Conservation (phyloP, 495 filamentous ascomycete species). For the Penicillium crystallinum region DNA sequence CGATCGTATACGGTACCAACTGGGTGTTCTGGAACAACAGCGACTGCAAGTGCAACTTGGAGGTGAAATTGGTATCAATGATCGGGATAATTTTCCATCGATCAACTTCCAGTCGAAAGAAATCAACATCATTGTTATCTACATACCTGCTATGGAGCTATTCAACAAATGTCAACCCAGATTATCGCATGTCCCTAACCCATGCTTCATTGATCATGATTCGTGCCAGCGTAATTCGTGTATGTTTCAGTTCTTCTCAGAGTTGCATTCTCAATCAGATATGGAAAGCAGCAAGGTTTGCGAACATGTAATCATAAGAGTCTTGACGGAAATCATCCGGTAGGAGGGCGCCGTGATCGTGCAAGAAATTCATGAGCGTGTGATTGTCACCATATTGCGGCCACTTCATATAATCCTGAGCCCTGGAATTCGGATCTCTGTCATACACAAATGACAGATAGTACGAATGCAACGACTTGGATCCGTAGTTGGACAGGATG, state of each 20-base stretch:
- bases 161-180: neutral
- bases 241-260: neutral
- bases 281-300: slow-evolving; percentile 42
- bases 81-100: neutral
- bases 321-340: slow-evolving; percentile 56
- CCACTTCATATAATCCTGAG: slow-evolving; percentile 46
- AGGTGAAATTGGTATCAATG: slow-evolving; percentile 3
- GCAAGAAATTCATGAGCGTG: slow-evolving; percentile 55
- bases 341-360: slow-evolving; percentile 37
- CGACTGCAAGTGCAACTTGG: slow-evolving; percentile 24
- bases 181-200: neutral
- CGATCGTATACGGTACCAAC: slow-evolving; percentile 49
- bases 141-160: neutral
- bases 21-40: slow-evolving; percentile 32
- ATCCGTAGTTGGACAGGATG: slow-evolving; percentile 56
- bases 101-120: no score
- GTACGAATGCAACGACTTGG: slow-evolving; percentile 52
- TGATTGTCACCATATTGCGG: slow-evolving; percentile 53
- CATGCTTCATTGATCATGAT: neutral
- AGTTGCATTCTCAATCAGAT: slow-evolving; percentile 33
- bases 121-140: neutral
- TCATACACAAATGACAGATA: slow-evolving; percentile 63
- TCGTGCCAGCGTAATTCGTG: neutral
- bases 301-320: slow-evolving; percentile 42
- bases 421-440: slow-evolving; percentile 54